Percentiles rank a stretch among this genome's conserved stretches.
These are phyloP conservation scores for Orbilia ellipsospora DNA, from an alignment of 2,329 filamentous ascomycete genomes.

Conservation along the genomic window DNA sequence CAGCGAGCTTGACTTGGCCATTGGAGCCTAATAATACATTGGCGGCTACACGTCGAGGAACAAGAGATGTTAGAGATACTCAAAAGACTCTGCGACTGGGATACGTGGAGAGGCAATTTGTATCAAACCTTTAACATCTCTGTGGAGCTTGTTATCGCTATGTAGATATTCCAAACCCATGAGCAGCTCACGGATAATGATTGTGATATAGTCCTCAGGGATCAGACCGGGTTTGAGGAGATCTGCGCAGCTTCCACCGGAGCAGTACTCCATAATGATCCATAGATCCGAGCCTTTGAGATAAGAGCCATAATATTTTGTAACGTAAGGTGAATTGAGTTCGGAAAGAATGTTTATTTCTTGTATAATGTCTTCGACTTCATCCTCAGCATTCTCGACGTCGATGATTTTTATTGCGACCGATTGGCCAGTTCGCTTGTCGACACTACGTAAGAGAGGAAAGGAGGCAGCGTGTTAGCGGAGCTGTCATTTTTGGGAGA, in stretches of 20 bases:
- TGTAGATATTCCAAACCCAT: slow-evolving; percentile 76
- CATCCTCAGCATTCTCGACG: slow-evolving; percentile 98
- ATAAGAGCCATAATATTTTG: slow-evolving; percentile 97
- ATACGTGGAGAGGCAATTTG: slow-evolving; percentile 51
- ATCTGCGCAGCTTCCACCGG: slow-evolving; percentile 94
- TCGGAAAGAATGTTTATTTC: slow-evolving; percentile 98
- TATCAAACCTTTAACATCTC: slow-evolving; percentile 80
- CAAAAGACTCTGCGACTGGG: too few species aligned
- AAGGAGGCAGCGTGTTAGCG: background rate
- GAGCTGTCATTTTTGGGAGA: background rate
- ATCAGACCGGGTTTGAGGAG: slow-evolving; percentile 93
- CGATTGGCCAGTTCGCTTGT: slow-evolving; percentile 89
- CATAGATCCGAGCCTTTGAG: slow-evolving; percentile 95
- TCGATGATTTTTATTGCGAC: slow-evolving; percentile 99
- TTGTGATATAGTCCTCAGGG: slow-evolving; percentile 90
- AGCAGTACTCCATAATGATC: slow-evolving; percentile 99
- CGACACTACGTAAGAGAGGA: slow-evolving; percentile 71
- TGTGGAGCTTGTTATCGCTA: slow-evolving; percentile 91
- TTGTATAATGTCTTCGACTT: slow-evolving; percentile 99
- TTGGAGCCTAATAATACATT: slow-evolving; percentile 93
- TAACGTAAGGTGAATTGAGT: slow-evolving; percentile 94
- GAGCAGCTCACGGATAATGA: slow-evolving; percentile 46
- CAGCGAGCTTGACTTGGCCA: slow-evolving; percentile 98
- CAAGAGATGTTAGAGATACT: too few species aligned
- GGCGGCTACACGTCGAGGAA: slow-evolving; percentile 74